Conservation (phyloP, 495 filamentous ascomycete genomes). For the Tricharina praecox region DNA sequence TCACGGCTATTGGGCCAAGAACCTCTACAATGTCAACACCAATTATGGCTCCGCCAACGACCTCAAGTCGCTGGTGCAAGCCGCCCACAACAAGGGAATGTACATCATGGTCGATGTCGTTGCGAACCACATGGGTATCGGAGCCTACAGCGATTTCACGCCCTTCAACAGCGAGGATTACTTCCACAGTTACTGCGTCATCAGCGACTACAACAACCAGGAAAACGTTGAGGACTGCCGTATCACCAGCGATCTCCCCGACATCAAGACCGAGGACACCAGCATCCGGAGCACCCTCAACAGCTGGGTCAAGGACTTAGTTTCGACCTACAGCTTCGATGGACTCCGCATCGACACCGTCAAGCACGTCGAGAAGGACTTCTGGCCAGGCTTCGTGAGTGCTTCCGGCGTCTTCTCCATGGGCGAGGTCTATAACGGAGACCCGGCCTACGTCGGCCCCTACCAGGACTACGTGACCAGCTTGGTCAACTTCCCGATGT, state of each 20-base stretch:
- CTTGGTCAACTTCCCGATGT: constrained; percentile 55
- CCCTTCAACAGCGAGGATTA: constrained; percentile 49
- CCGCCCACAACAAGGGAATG: constrained; percentile 47
- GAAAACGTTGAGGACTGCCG: constrained; percentile 20
- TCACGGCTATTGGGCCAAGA: constrained; percentile 62
- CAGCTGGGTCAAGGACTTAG: constrained; percentile 46
- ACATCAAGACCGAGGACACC: constrained; percentile 47
- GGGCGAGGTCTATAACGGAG: constrained; percentile 52
- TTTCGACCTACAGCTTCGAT: constrained; percentile 58
- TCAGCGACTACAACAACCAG: constrained; percentile 44
- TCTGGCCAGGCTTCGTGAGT: constrained; percentile 46
- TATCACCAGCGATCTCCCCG: constrained; percentile 40
- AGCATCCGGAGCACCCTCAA: constrained; percentile 43
- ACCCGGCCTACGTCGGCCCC: constrained; percentile 41
- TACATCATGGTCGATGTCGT: constrained; percentile 69
- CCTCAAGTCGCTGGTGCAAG: constrained; percentile 40
- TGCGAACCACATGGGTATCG: constrained; percentile 57
- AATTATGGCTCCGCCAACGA: constrained; percentile 53
- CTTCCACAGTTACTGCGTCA: constrained; percentile 50
- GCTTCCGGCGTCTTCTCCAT: constrained; percentile 55
- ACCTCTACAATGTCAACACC: constrained; percentile 46
- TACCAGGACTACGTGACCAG: constrained; percentile 50
- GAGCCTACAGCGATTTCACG: constrained; percentile 45
- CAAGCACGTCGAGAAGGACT: constrained; percentile 52
- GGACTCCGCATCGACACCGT: constrained; percentile 63